These are phyloP conservation scores for Nyctanthes arbortristis DNA, from an alignment of 257 asterid genomes.

Conservation along the genomic window DNA sequence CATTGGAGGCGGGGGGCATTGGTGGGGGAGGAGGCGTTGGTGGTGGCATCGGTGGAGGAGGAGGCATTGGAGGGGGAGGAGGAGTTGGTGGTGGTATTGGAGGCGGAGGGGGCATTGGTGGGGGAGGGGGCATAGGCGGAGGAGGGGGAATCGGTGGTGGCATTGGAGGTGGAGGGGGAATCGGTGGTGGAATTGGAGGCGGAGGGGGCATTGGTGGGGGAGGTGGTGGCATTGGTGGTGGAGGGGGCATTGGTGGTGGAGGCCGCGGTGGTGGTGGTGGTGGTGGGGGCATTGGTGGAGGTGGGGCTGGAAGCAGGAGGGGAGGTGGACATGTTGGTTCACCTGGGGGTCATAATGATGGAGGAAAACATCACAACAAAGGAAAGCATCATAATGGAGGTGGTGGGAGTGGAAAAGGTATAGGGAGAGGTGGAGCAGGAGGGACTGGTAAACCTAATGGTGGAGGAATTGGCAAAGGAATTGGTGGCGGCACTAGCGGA, in stretches of 20 bases:
- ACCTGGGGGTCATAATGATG: too few species aligned
- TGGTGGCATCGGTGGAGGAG: constrained; percentile 7
- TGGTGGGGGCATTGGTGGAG: constrained; percentile 11
- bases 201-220: constrained; percentile 27
- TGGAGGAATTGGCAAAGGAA: constrained; percentile 13
- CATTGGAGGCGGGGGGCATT: neutral
- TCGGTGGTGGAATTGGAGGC: constrained; percentile 27
- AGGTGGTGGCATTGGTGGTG: constrained; percentile 8
- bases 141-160: constrained; percentile 18
- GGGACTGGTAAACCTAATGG: constrained; percentile 16
- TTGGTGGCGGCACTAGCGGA: constrained; percentile 13
- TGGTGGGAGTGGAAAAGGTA: constrained; percentile 13
- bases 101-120: neutral
- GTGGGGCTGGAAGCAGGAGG: too few species aligned
- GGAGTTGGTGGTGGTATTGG: constrained; percentile 16
- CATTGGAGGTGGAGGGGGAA: constrained; percentile 8
- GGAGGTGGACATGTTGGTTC: neutral
- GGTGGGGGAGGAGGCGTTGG: constrained; percentile 30
- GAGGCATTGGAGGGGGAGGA: constrained; percentile 12
- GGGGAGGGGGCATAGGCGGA: constrained; percentile 9
- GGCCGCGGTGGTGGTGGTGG: neutral
- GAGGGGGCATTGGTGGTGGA: neutral
- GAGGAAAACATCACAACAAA: too few species aligned
- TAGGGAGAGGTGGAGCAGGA: constrained; percentile 17
- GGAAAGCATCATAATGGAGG: too few species aligned